Base-by-base conservation (phyloP, 2,329 filamentous ascomycete genomes). In the Ophiostoma quercus region DNA sequence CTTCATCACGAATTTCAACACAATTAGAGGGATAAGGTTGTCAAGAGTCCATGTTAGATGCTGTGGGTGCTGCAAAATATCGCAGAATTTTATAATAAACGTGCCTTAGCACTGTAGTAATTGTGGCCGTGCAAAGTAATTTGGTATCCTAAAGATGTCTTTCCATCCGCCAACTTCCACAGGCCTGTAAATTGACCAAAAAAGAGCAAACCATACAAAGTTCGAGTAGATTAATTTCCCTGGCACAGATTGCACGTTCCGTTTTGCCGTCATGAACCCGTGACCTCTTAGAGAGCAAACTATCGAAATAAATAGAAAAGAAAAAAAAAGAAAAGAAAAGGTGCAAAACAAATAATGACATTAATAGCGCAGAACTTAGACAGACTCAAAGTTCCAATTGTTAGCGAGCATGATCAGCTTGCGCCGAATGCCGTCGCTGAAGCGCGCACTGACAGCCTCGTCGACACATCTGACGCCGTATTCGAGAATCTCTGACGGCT, bases 371-470 rank as follows among this genome's bases (percentile, higher is more conserved):
- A 63, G 4, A 67, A 41, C 11, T 22, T 11, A 65, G 1, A 39
- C 34, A 2, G 62, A 57, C 19, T 9, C 62, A 25, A 14, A 25
- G 16, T 73, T 77, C 82, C 82, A 84, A 73, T 79, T 78, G 2
- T 71, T 74, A 1, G 76, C 75, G n/a, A 84, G 74, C 0, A 76
- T 68, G 0, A 78, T 70, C 4, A 84, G 76, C 76, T 84, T 84
- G 43, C 82, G 77, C 69, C 76, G 78, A 67, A 84, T 81, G 16
- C 82, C 82, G 60, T 83, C 82, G 22, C 79, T 77, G 12, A 84
- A 76, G 3, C 82, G 78, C 1, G 79, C 79, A 73, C 79, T 81
- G n/a, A 77, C 69, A 5, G 81, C 80, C 3, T 78, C 77, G 6
- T 80, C 77, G 9, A 84, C 77, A 19, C 77, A 75, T 70, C 77